Percentiles rank a stretch among this genome's conserved stretches.
Conservation (phyloP, 208 protist species). For the Trypanosoma avium region DNA sequence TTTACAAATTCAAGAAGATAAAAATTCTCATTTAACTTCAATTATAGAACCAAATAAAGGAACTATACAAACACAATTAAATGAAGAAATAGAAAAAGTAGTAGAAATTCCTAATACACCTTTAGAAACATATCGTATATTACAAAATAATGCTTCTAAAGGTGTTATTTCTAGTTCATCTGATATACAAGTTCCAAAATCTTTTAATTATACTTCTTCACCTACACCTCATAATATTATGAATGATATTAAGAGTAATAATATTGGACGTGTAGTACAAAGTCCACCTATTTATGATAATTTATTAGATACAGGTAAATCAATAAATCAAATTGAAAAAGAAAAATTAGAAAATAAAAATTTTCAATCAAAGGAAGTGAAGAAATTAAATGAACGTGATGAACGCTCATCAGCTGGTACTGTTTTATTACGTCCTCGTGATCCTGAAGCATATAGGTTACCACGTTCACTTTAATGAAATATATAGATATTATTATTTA, state of each 20-base stretch:
- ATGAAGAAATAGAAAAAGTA: too few species aligned
- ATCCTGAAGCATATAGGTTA: not conserved
- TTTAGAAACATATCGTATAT: constrained; percentile 1
- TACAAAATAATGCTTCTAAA: constrained; percentile 10
- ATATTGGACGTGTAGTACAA: not conserved
- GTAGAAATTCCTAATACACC: not conserved
- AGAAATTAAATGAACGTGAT: constrained; percentile 7
- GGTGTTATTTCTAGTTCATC: not conserved
- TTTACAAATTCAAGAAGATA: not conserved
- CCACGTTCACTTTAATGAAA: not conserved
- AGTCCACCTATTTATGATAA: constrained; percentile 15
- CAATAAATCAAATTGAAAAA: not conserved
- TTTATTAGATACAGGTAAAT: not conserved
- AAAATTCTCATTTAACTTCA: not conserved
- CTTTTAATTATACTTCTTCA: too few species aligned
- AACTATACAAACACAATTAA: too few species aligned
- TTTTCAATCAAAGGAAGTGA: not conserved
- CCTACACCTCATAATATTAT: not conserved
- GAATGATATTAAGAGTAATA: not conserved
- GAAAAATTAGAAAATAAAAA: not conserved
- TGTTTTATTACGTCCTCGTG: constrained; percentile 7
- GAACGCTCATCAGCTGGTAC: constrained; percentile 18
- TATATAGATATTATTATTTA: not conserved
- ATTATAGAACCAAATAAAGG: not conserved
- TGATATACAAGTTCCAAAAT: too few species aligned